phyloP scores from a whole-genome alignment of 108 stramenopile genomes.

The Aurantiochytrium sp. region DNA sequence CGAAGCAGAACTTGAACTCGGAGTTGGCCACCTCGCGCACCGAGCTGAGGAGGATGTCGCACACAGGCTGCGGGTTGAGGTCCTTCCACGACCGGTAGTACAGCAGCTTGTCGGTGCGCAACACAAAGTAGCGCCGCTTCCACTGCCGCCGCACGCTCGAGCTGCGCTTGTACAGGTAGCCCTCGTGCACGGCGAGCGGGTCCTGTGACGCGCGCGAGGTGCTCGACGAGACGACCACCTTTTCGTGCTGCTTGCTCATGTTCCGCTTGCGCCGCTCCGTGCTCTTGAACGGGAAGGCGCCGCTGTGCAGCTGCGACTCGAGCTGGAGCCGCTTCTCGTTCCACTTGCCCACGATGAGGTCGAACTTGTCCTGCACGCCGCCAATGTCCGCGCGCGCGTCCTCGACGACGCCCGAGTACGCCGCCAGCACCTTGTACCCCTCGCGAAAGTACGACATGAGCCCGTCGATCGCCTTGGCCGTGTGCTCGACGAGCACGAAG shows the following conservation, averaged over 20 bases:
- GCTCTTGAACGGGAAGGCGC: conserved; percentile 10
- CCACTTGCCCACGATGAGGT: background rate
- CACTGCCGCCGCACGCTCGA: background rate
- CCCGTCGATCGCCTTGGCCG: background rate
- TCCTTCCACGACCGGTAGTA: conserved; percentile 27
- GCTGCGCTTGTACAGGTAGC: conserved; percentile 16
- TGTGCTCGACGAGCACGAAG: background rate
- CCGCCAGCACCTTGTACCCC: background rate
- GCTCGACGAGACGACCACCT: background rate
- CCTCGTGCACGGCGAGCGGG: background rate
- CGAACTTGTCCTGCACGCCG: background rate
- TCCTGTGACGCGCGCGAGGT: background rate
- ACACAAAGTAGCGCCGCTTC: conserved; percentile 30
- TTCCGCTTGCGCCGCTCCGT: conserved; percentile 17
- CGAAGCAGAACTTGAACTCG: background rate
- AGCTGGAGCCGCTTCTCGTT: conserved; percentile 20
- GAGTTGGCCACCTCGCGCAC: background rate
- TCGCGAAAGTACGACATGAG: background rate
- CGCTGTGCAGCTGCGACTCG: conserved; percentile 25
- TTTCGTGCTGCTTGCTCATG: background rate
- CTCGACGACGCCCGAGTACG: background rate
- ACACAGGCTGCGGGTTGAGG: background rate
- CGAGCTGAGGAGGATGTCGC: background rate
- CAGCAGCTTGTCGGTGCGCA: conserved; percentile 31
- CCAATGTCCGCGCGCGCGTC: background rate